Base-by-base conservation (phyloP, 768 basidiomycete genomes). In the Calocybe cyanea region DNA sequence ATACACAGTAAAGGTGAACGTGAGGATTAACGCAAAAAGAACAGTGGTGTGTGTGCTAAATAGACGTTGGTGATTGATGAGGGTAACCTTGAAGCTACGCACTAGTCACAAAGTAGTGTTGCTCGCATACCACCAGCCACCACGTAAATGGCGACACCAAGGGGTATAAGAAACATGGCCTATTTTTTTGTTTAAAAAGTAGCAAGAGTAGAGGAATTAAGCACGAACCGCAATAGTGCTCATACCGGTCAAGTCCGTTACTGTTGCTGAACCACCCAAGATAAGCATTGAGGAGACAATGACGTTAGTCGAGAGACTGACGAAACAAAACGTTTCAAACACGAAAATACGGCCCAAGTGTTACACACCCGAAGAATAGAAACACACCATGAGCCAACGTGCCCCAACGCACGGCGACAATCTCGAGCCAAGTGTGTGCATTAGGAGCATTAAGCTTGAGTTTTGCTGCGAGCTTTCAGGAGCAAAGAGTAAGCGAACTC, bases 361-460 rank as follows among this genome's bases (percentile, higher is more conserved):
- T 21, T 5, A 64, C 69, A 0, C 44, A 77, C 78, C 87, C 92
- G 58, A 95, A 95, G 70, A 89, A 85, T 73, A 94, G 81, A 72
- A 95, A 94, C 6, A 91, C 70, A 2, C 84, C 46, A 66, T 96
- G 94, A 0, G 88, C 91, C 11, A 73, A 50, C 5, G 63, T 79
- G 0, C 93, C 94, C 88, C 92, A 97, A 9, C 88, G 75, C 1
- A 69, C 74, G 2, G 76, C 79, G 43, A 94, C 80, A 53, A 96
- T 92, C 61, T 96, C 91, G 15, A 93, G 75, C 81, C 84, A 96
- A 14, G 90, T 94, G 45, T 89, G 86, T 0, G 86, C 85, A 49
- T 85, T 83, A 0, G 93, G 91, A 1, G 94, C 93, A 50, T 96
- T 90, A 17, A 89, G 66, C 64, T 97, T 96, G 48, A 95, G 76